Conservation (phyloP, 331 rosid genomes). For the Rosa hybrid region DNA sequence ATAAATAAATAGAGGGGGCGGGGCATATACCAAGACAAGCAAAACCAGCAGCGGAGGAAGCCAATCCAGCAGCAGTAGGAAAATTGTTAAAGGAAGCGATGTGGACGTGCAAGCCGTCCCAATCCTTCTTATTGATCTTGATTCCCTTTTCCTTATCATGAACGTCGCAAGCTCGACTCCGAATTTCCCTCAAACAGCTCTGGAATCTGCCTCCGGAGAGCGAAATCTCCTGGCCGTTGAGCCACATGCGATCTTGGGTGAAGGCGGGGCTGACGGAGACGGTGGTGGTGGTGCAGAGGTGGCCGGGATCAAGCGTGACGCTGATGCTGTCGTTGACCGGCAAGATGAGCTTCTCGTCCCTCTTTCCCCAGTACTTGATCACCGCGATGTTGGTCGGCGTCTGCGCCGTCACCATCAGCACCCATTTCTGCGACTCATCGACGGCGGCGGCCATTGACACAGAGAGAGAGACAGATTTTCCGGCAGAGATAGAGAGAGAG, state of each 20-base stretch:
- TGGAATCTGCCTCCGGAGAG: constrained; percentile 94
- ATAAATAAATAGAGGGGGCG: too few relatives aligned
- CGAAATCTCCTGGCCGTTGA: constrained; percentile 91
- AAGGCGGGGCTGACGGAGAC: constrained; percentile 90
- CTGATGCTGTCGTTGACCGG: constrained; percentile 96
- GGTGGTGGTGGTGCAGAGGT: constrained; percentile 93
- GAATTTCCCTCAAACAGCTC: constrained; percentile 84
- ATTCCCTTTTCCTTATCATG: constrained; percentile 77
- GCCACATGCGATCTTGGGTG: constrained; percentile 91
- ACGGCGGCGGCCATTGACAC: constrained; percentile 41
- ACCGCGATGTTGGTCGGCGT: constrained; percentile 98
- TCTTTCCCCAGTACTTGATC: constrained; percentile 96
- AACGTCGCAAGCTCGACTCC: constrained; percentile 74
- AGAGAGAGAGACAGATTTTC: not conserved
- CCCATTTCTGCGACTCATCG: constrained; percentile 56
- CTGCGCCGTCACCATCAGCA: constrained; percentile 79
- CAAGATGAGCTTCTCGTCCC: constrained; percentile 81
- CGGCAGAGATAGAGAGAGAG: too few relatives aligned
- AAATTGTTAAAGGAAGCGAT: constrained; percentile 93
- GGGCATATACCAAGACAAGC: constrained; percentile 79
- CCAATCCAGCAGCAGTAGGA: constrained; percentile 98
- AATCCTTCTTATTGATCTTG: constrained; percentile 70
- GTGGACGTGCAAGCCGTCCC: constrained; percentile 76
- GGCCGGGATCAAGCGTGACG: constrained; percentile 88
- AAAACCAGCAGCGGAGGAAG: constrained; percentile 96